A percentile compares a stretch with the other conserved stretches of the same genome.
Evolutionary conservation across 495 filamentous ascomycete genomes (phyloP).

Genomic region (Xylaria curta): DNA sequence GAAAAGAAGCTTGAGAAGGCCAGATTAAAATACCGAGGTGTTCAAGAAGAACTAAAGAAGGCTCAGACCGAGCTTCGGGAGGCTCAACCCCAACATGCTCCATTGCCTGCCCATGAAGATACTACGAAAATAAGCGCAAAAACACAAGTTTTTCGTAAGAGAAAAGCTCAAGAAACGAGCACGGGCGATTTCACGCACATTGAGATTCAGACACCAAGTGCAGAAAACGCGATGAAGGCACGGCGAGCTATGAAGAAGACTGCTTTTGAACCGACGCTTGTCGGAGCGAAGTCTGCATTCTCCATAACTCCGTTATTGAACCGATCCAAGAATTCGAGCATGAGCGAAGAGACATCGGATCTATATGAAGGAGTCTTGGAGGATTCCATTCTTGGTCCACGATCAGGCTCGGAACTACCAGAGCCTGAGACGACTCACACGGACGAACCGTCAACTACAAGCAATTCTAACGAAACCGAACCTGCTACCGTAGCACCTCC

Average conservation of each 20-base stretch:
- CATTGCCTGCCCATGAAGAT: slow-evolving; percentile 39
- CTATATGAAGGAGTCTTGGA: slow-evolving; percentile 32
- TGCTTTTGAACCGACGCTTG: slow-evolving; percentile 57
- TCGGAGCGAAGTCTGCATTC: slow-evolving; percentile 87
- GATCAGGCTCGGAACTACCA: background rate
- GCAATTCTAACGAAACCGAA: slow-evolving; percentile 20
- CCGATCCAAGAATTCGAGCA: slow-evolving; percentile 64
- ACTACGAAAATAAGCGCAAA: slow-evolving; percentile 42
- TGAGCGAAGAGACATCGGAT: slow-evolving; percentile 34
- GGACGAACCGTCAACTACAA: background rate
- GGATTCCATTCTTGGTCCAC: slow-evolving; percentile 34
- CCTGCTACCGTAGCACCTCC: slow-evolving; percentile 13
- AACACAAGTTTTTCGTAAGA: slow-evolving; percentile 41
- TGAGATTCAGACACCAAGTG: slow-evolving; percentile 45
- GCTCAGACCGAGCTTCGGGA: slow-evolving; percentile 53
- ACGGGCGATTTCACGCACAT: slow-evolving; percentile 44
- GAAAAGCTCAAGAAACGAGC: slow-evolving; percentile 40
- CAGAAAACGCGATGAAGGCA: slow-evolving; percentile 40
- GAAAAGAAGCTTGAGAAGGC: slow-evolving; percentile 73
- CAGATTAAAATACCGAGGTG: slow-evolving; percentile 67
- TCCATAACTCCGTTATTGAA: slow-evolving; percentile 93
- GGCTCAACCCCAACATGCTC: slow-evolving; percentile 40
- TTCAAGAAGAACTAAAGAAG: slow-evolving; percentile 73
- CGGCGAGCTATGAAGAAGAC: slow-evolving; percentile 57
- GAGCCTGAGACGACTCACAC: background rate